Percentiles rank a stretch among this genome's conserved stretches.
Conservation (phyloP, 2,329 filamentous ascomycete species). For the Diaporthe caulivora region DNA sequence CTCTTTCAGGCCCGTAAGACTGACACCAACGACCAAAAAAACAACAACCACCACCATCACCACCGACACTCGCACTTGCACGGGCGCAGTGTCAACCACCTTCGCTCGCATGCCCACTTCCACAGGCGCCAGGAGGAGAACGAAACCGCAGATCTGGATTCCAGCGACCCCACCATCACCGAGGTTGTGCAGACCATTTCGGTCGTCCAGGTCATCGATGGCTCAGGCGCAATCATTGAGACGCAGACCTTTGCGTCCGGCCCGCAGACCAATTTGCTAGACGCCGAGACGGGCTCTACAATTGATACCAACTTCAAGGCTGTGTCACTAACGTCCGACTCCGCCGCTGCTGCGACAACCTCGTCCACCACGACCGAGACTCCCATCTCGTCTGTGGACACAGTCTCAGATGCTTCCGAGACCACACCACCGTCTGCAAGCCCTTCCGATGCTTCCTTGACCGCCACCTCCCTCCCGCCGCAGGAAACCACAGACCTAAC, state of each 20-base stretch:
- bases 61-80: conserved; percentile 47
- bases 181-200: conserved; percentile 67
- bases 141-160: conserved; percentile 41
- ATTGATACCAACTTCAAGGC: conserved; percentile 45
- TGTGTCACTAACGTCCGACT: conserved; percentile 26
- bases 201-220: conserved; percentile 65
- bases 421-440: conserved; percentile 36
- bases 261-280: conserved; percentile 54
- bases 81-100: conserved; percentile 42
- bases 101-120: conserved; percentile 46
- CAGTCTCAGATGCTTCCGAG: conserved; percentile 32
- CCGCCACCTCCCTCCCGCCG: conserved; percentile 15
- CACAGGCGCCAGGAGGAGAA: conserved; percentile 46
- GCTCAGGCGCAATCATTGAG: conserved; percentile 58
- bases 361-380: conserved; percentile 32
- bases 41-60: conserved; percentile 32
- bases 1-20: conserved; percentile 59
- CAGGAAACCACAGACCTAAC: conserved; percentile 36
- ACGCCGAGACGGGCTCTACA: conserved; percentile 53
- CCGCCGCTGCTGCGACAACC: conserved; percentile 30
- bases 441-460: conserved; percentile 40
- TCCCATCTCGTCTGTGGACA: conserved; percentile 29
- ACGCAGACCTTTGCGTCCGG: conserved; percentile 57
- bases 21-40: conserved; percentile 36
- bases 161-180: conserved; percentile 53